Percentiles rank a stretch among this genome's conserved stretches.
phyloP scores from a whole-genome alignment of 1,139 yeast genomes.

The Williopsis jadinii region DNA sequence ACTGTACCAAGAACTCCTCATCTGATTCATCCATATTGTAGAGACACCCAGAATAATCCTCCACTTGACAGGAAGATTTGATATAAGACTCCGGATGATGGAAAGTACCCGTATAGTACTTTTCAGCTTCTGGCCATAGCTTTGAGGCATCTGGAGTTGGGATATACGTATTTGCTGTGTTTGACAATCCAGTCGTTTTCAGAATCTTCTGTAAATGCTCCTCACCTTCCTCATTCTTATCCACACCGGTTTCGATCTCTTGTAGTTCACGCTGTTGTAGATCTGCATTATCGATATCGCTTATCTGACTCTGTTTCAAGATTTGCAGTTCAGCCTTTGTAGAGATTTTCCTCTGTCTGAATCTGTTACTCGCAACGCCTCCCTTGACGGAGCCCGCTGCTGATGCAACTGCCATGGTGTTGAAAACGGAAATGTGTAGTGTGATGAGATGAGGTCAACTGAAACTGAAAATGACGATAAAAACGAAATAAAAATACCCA shows the following conservation, averaged over 20 bases:
- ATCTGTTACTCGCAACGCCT: constrained; percentile 16
- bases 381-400: not conserved
- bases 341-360: constrained; percentile 24
- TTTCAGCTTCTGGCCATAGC: constrained; percentile 69
- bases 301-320: constrained; percentile 69
- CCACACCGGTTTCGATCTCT: constrained; percentile 96
- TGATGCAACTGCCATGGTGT: not conserved
- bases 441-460: not conserved
- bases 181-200: constrained; percentile 26
- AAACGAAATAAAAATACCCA: too few species aligned
- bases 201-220: constrained; percentile 87
- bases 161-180: constrained; percentile 63
- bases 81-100: constrained; percentile 73
- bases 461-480: not conserved
- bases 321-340: constrained; percentile 67
- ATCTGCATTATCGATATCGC: constrained; percentile 67
- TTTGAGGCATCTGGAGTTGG: constrained; percentile 96
- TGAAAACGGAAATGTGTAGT: not conserved
- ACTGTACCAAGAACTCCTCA: constrained; percentile 50
- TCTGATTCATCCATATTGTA: constrained; percentile 91
- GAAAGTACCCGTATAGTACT: constrained; percentile 65
- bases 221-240: constrained; percentile 95
- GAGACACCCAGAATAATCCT: constrained; percentile 81
- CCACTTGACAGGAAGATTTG: constrained; percentile 89
- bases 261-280: constrained; percentile 74